Evolutionary conservation across 2,329 filamentous ascomycete species (phyloP).

Genomic region (Xylaria sp.): DNA sequence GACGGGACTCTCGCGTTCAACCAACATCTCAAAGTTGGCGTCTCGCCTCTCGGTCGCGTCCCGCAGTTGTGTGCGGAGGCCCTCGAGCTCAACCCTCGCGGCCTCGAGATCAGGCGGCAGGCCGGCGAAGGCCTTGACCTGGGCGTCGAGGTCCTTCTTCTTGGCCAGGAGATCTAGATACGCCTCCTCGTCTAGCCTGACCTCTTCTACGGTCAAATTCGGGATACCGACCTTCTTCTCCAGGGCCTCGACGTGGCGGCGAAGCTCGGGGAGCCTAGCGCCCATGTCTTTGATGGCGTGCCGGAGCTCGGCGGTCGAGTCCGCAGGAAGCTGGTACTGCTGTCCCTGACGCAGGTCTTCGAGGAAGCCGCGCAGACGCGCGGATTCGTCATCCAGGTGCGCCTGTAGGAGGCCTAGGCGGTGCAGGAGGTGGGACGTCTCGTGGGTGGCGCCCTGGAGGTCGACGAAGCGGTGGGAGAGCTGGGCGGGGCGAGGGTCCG

Average conservation of each 20-base stretch:
- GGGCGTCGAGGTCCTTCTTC: constrained; percentile 70
- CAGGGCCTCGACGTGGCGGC: constrained; percentile 62
- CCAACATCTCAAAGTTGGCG: constrained; percentile 77
- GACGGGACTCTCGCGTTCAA: constrained; percentile 69
- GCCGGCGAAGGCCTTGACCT: constrained; percentile 74
- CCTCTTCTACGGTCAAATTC: constrained; percentile 62
- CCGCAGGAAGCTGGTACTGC: constrained; percentile 64
- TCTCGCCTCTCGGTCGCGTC: constrained; percentile 73
- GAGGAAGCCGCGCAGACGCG: constrained; percentile 54
- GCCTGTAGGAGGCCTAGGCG: constrained; percentile 67
- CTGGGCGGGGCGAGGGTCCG: constrained; percentile 41
- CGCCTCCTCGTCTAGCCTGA: constrained; percentile 68
- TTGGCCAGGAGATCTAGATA: constrained; percentile 67
- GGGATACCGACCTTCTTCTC: constrained; percentile 48
- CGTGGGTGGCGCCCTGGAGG: constrained; percentile 65
- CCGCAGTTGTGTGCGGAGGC: constrained; percentile 72
- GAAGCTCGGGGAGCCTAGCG: constrained; percentile 75
- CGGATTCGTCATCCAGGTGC: constrained; percentile 65
- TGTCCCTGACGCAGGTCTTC: constrained; percentile 54
- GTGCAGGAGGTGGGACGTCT: constrained; percentile 65
- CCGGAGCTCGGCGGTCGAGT: constrained; percentile 70
- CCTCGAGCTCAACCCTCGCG: constrained; percentile 77
- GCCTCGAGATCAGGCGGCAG: constrained; percentile 76
- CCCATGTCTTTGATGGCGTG: constrained; percentile 75
- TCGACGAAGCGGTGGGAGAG: constrained; percentile 66